Conservation (phyloP, 116 monocot genomes). For the Dioscorea cayenensis region DNA sequence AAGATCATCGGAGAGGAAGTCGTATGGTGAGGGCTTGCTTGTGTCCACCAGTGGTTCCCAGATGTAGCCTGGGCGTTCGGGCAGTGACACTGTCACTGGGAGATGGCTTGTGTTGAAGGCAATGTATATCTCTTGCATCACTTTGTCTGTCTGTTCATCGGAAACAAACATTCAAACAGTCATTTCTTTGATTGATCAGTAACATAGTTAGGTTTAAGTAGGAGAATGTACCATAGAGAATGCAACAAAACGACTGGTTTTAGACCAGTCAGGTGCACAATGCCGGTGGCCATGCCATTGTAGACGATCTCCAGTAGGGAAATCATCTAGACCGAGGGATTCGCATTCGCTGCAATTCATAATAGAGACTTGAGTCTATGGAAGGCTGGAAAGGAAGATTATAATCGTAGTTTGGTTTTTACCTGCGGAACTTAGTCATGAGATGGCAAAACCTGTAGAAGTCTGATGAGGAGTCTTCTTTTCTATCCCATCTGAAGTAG, state of each 20-base stretch:
- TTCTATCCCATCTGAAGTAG: slow-evolving; percentile 88
- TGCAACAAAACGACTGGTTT: slow-evolving; percentile 74
- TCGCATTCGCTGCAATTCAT: slow-evolving; percentile 62
- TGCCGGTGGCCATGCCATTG: slow-evolving; percentile 83
- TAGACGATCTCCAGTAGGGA: slow-evolving; percentile 64
- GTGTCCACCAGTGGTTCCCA: slow-evolving; percentile 93
- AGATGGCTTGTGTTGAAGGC: slow-evolving; percentile 89
- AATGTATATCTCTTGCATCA: slow-evolving; percentile 64
- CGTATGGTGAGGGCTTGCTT: slow-evolving; percentile 68
- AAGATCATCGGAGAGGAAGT: slow-evolving; percentile 70
- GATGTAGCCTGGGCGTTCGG: slow-evolving; percentile 62
- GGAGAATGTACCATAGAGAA: slow-evolving; percentile 57
- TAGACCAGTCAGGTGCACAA: slow-evolving; percentile 70
- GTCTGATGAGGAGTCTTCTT: slow-evolving; percentile 59
- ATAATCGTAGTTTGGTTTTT: background rate
- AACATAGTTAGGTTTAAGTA: background rate
- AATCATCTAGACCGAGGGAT: slow-evolving; percentile 59
- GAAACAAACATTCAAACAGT: background rate
- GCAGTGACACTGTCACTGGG: slow-evolving; percentile 47
- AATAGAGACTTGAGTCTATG: background rate
- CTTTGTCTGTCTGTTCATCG: slow-evolving; percentile 44
- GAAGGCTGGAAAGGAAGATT: background rate
- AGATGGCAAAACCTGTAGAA: slow-evolving; percentile 74
- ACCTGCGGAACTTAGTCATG: slow-evolving; percentile 74
- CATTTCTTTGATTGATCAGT: too few relatives aligned